Evolutionary conservation across 2,329 filamentous ascomycete genomes (phyloP).

Genomic region (Hypomyces perniciosus): DNA sequence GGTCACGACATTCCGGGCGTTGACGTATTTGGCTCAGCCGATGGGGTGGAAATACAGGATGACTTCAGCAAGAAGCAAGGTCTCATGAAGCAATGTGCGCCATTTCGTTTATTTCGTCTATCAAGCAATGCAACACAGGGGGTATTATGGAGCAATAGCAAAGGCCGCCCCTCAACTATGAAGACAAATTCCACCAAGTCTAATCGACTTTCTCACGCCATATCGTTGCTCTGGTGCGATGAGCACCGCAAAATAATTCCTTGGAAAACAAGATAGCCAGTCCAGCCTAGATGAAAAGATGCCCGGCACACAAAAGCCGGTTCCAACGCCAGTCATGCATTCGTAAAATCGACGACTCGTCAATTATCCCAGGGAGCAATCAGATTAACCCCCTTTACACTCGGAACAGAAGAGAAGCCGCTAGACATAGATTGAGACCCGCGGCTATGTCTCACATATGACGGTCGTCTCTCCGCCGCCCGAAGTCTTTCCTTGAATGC

Average conservation of each 20-base stretch:
- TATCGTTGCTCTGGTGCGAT: background rate
- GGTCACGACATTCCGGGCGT: no score
- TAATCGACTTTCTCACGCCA: background rate
- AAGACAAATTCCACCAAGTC: background rate
- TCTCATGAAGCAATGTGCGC: no score
- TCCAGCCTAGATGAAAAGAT: background rate
- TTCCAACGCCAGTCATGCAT: constrained; percentile 5
- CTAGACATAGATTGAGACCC: constrained; percentile 30
- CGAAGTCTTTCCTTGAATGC: constrained; percentile 30
- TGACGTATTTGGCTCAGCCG: no score
- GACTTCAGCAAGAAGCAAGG: no score
- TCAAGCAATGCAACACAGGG: background rate
- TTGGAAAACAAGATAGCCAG: background rate
- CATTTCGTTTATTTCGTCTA: background rate
- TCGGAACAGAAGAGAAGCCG: constrained; percentile 27
- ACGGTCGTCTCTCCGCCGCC: constrained; percentile 26
- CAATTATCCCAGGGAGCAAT: constrained; percentile 29
- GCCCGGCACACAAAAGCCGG: background rate
- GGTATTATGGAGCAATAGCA: background rate
- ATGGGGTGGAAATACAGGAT: no score
- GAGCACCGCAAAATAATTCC: background rate
- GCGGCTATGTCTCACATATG: constrained; percentile 22
- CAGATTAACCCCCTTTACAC: constrained; percentile 25
- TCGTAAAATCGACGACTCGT: constrained; percentile 1
- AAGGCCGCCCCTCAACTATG: background rate